Evolutionary conservation across 805 yeast species (phyloP).

Genomic region (Peterozyma toletana): DNA sequence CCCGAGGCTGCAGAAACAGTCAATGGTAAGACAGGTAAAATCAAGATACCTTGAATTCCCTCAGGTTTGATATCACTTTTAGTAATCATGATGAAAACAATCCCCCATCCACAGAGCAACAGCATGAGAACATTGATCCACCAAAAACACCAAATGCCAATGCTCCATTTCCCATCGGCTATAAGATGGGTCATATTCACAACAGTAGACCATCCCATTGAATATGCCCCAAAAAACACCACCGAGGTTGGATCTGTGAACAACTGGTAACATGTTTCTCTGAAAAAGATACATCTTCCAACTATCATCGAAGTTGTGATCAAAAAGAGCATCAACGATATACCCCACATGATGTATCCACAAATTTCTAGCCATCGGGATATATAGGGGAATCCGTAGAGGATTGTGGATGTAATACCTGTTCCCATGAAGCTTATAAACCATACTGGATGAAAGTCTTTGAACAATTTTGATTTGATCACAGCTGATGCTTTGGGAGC

Average conservation of each 20-base stretch:
- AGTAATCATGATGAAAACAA: conserved; percentile 43
- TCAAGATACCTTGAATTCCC: conserved; percentile 46
- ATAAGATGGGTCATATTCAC: conserved; percentile 46
- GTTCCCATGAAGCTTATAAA: conserved; percentile 82
- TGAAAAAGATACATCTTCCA: conserved; percentile 29
- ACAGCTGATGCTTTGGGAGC: too few species aligned
- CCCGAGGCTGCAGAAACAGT: conserved; percentile 77
- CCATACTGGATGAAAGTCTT: conserved; percentile 44
- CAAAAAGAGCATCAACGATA: conserved; percentile 43
- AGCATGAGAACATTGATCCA: conserved; percentile 57
- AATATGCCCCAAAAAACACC: conserved; percentile 68
- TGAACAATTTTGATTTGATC: conserved; percentile 1
- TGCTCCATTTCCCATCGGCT: conserved; percentile 34
- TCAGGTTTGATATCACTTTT: conserved; percentile 24
- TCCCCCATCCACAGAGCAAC: conserved; percentile 51
- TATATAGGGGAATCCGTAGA: conserved; percentile 60
- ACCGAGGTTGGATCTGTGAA: conserved; percentile 37
- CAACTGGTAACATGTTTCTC: conserved; percentile 13
- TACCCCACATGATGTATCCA: conserved; percentile 57
- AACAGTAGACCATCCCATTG: conserved; percentile 74
- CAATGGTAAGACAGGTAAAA: conserved; percentile 74
- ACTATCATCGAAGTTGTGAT: conserved; percentile 33
- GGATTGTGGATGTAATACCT: conserved; percentile 60
- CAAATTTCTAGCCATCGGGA: conserved; percentile 50
- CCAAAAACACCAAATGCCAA: conserved; percentile 60